Percentiles rank a stretch among this genome's conserved stretches.
Evolutionary conservation across 2,329 filamentous ascomycete genomes (phyloP).

Genomic region (Neophaeococcomyces aloes): DNA sequence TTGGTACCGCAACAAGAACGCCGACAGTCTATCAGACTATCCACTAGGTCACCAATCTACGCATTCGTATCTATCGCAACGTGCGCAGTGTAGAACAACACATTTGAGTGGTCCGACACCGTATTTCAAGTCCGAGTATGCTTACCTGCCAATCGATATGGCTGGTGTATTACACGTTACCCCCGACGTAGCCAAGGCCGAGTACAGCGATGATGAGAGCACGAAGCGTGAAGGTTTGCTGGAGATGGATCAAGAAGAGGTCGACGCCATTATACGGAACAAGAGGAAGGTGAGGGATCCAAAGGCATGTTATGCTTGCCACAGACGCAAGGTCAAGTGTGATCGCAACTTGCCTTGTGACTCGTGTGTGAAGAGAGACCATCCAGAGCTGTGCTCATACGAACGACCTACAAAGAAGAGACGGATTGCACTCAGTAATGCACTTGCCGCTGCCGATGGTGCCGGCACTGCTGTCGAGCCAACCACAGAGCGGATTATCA

Average conservation of each 20-base stretch:
- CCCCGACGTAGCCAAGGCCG: not conserved
- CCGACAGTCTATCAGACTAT: not conserved
- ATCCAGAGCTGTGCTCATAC: conserved; percentile 40
- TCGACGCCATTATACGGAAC: conserved; percentile 38
- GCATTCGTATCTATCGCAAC: not conserved
- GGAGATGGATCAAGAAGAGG: conserved; percentile 36
- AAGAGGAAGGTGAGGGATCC: conserved; percentile 40
- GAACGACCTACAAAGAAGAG: conserved; percentile 39
- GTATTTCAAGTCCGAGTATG: conserved; percentile 8
- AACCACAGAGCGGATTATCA: conserved; percentile 9
- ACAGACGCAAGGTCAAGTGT: conserved; percentile 33
- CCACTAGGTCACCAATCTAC: not conserved
- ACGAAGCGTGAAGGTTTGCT: conserved; percentile 14
- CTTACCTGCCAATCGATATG: conserved; percentile 4
- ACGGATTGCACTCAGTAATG: conserved; percentile 21
- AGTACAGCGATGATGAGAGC: conserved; percentile 15
- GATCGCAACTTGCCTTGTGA: conserved; percentile 40
- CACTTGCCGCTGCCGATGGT: conserved; percentile 10
- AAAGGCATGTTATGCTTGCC: conserved; percentile 25
- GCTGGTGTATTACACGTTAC: conserved; percentile 1
- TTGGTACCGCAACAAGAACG: not conserved
- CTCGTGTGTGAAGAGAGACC: conserved; percentile 40
- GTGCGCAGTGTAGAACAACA: not conserved
- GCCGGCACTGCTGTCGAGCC: conserved; percentile 5
- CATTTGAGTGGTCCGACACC: not conserved